Percentiles rank a stretch among this genome's conserved stretches.
Conservation (phyloP, 257 asterid genomes). For the Plantago ovata region DNA sequence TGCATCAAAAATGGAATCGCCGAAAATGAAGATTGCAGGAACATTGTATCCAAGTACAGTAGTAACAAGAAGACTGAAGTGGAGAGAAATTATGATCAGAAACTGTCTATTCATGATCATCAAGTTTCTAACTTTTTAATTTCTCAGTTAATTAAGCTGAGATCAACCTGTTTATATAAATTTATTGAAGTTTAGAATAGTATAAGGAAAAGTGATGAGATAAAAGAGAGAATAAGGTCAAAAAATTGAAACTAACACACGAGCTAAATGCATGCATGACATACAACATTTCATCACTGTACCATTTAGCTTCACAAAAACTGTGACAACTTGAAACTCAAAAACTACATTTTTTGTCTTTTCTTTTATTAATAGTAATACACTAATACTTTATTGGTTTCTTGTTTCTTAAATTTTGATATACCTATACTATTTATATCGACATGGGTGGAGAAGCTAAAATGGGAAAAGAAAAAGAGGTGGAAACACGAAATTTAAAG, state of each 20-base stretch:
- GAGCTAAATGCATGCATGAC: slow-evolving; percentile 43
- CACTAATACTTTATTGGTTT: no score
- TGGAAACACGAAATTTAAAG: no score
- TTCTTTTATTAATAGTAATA: no score
- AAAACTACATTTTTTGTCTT: slow-evolving; percentile 27
- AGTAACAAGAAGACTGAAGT: not conserved
- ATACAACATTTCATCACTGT: slow-evolving; percentile 17
- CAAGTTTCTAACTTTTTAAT: not conserved
- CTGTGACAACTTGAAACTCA: slow-evolving; percentile 12
- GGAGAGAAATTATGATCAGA: slow-evolving; percentile 10
- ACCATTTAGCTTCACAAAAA: slow-evolving; percentile 8
- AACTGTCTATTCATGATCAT: slow-evolving; percentile 30
- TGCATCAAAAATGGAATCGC: slow-evolving; percentile 73
- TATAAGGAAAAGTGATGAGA: slow-evolving; percentile 11
- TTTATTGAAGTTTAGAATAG: slow-evolving; percentile 6
- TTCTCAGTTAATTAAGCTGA: not conserved
- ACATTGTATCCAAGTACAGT: slow-evolving; percentile 29
- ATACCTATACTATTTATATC: no score
- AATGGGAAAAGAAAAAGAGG: no score
- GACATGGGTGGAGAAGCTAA: no score
- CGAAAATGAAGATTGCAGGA: slow-evolving; percentile 56
- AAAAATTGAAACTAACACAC: slow-evolving; percentile 38
- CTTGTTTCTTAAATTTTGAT: no score
- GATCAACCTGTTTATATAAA: slow-evolving; percentile 10
- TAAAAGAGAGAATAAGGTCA: slow-evolving; percentile 23